A percentile compares a stretch with the other conserved stretches of the same genome.
phyloP scores from a whole-genome alignment of 257 asterid species.

The Lycium ferocissimum region DNA sequence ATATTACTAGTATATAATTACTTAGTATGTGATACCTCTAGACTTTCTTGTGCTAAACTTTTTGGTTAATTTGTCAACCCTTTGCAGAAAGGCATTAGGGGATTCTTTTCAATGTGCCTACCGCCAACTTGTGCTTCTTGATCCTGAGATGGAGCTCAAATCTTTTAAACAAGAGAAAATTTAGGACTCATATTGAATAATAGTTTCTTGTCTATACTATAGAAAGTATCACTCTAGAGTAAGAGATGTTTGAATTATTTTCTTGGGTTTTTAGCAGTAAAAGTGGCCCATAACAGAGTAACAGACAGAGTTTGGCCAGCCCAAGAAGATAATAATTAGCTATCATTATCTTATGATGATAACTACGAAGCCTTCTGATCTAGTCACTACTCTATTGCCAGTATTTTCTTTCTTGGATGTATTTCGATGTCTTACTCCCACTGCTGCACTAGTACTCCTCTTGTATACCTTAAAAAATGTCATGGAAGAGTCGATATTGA shows the following conservation, averaged over 20 bases:
- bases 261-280: not conserved
- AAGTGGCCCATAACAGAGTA: not conserved
- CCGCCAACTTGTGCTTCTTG: conserved; percentile 42
- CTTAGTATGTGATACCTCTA: not conserved
- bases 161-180: not conserved
- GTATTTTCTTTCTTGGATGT: not conserved
- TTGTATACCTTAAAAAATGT: not conserved
- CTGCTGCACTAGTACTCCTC: not conserved
- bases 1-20: too few relatives aligned
- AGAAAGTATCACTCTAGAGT: too few relatives aligned
- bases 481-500: not conserved
- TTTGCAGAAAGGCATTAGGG: conserved; percentile 63
- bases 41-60: not conserved
- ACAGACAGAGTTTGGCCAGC: not conserved
- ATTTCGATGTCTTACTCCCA: not conserved
- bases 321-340: not conserved
- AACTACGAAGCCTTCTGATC: not conserved
- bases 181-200: not conserved
- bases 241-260: not conserved
- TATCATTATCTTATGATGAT: not conserved
- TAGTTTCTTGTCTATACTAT: not conserved
- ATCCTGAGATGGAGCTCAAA: not conserved
- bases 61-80: not conserved
- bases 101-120: conserved; percentile 61
- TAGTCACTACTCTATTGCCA: not conserved